Evolutionary conservation across 305 asterid genomes (phyloP), one percentile per base, ranked within the genome.

Genomic region (Solanum aculeatissimum): DNA sequence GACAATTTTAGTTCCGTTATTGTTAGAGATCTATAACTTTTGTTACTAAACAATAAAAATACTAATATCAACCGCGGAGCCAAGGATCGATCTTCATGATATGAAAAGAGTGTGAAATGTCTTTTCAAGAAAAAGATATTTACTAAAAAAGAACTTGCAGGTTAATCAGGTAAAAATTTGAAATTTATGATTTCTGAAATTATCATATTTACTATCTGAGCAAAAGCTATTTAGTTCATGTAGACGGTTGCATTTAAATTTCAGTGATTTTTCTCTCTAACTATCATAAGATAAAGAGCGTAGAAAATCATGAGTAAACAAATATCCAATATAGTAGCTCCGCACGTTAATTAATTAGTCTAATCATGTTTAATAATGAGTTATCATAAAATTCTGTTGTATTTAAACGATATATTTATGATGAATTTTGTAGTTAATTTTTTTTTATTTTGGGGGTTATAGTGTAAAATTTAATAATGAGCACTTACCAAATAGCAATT

Each of bases 401-500:
- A 13, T n/a, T 62, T 25, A 6, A 6, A 4, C 4, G 2, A 25
- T 14, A 13, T 2, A 27, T 14, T 32, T 29, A 32, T 6, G 0
- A 66, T 32, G 23, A 16, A 29, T 27, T 27, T 63, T 21, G 0
- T 14, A 63, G 42, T 27, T 57, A 57, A 54, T 19, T 54, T 54
- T 7, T 54, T 4, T 51, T 1, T 18, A n/a, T 54, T 14, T 4
- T 35, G 40, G 40, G 40, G n/a, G n/a, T n/a, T 35, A 35, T 35
- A 35, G 40, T 35, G 40, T 35, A 35, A 35, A n/a, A n/a, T n/a
- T n/a, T n/a, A n/a, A n/a, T n/a, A n/a, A n/a, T n/a, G 7, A 23
- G 4, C 42, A 42, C 80, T 15, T 72, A 74, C 97, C 99, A 95
- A 16, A 94, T 91, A 1, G 97, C 97, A 2, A 95, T 89, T 47